Base-by-base conservation (phyloP, 371 early-diverging fungal genomes). In the Syncephalastrum contaminatum region DNA sequence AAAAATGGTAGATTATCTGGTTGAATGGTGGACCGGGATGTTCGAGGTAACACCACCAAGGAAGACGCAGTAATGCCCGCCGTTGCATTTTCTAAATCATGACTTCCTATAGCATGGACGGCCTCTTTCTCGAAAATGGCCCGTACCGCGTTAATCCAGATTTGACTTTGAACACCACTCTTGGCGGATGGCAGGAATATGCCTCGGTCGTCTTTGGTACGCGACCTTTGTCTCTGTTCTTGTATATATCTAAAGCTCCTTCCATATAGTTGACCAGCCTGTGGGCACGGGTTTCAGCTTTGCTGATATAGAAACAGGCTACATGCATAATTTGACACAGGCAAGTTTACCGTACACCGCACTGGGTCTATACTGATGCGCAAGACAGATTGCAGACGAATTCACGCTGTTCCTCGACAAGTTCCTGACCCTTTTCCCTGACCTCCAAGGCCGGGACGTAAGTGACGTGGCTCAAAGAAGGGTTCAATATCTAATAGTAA, bases 121-220 rank as follows among this genome's bases (percentile, higher is more conserved):
- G 95, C 24, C 64, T 91, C 58, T 88, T 93, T 67, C 70, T 95
- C 43, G 95, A 93, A 62, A 85, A 86, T 54, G 95, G 93, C n/a
- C 91, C 92, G 12, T 83, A 82, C 51, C 77, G 83, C 41, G 80
- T 86, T 6, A 69, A 70, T 13, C 47, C 59, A 19, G 67, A 87
- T 58, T 58, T 77, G 41, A 63, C 73, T 2, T 55, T 89, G 7
- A 63, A 68, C 8, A 49, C 77, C 13, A 87, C 79, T 56, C 63
- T 67, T 22, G 81, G 84, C 24, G 84, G 85, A 36, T 93, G 93
- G 93, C 73, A 83, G 27, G 75, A 85, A 43, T 76, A 86, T 75
- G 88, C 91, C 12, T 84, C 87, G 41, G 67, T 87, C 24, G 70
- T 91, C 2, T 92, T 79, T 58, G 77, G 91, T 89, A 74, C 36